Evolutionary conservation across 805 yeast genomes (phyloP).

Genomic region (Kurtzmaniella fragi): DNA sequence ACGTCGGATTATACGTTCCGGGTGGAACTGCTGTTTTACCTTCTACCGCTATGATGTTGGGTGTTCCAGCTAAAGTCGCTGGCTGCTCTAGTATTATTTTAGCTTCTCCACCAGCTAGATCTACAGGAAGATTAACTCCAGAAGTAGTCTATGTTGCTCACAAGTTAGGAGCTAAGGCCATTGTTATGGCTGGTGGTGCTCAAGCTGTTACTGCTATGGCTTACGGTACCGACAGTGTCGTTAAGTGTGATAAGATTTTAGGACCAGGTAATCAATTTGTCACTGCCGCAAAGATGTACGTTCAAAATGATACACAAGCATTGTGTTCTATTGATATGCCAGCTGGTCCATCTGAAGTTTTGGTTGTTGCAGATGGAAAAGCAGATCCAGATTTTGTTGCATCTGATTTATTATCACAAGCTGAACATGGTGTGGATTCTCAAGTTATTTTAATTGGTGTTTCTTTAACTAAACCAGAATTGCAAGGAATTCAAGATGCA

Average conservation of each 20-base stretch:
- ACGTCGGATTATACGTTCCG: slow-evolving; percentile 93
- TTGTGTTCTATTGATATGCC: slow-evolving; percentile 98
- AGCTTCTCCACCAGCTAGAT: slow-evolving; percentile 90
- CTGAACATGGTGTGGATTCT: slow-evolving; percentile 98
- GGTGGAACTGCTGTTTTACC: slow-evolving; percentile 99
- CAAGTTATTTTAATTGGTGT: slow-evolving; percentile 92
- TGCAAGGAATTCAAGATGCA: slow-evolving; percentile 72
- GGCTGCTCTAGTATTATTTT: slow-evolving; percentile 88
- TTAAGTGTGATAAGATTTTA: slow-evolving; percentile 92
- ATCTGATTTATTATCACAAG: slow-evolving; percentile 93
- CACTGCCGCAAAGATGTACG: slow-evolving; percentile 98
- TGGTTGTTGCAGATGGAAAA: slow-evolving; percentile 84
- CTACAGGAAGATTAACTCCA: slow-evolving; percentile 89
- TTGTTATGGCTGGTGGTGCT: slow-evolving; percentile 97
- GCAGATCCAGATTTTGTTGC: slow-evolving; percentile 97
- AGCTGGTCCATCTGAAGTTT: slow-evolving; percentile 98
- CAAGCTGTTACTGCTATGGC: slow-evolving; percentile 99
- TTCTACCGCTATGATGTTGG: slow-evolving; percentile 95
- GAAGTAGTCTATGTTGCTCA: slow-evolving; percentile 97
- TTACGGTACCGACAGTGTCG: slow-evolving; percentile 88
- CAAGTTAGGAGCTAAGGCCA: slow-evolving; percentile 85
- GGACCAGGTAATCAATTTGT: slow-evolving; percentile 99
- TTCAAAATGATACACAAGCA: slow-evolving; percentile 92
- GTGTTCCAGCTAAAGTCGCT: slow-evolving; percentile 98
- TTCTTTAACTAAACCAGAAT: slow-evolving; percentile 52